A percentile compares a stretch with the other conserved stretches of the same genome.
phyloP scores from a whole-genome alignment of 1,284 basidiomycete species.

The Volvariella volvacea region DNA sequence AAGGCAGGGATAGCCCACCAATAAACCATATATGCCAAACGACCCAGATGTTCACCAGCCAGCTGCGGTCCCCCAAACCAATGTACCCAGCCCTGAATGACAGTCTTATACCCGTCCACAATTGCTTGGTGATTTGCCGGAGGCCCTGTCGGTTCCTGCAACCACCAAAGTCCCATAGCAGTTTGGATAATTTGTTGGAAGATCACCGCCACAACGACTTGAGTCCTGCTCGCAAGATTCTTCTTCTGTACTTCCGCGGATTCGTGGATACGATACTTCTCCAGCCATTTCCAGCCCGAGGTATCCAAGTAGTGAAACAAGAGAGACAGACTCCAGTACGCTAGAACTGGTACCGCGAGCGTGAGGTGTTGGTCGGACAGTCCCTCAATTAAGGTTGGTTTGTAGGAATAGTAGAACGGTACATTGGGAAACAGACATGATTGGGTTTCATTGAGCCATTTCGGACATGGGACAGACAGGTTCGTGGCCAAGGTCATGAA shows the following conservation, averaged over 20 bases:
- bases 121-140: neutral
- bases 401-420: conserved; percentile 61
- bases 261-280: conserved; percentile 86
- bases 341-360: conserved; percentile 69
- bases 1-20: conserved; percentile 89
- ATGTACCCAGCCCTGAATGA: too few species aligned
- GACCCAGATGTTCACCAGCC: conserved; percentile 7
- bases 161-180: conserved; percentile 40
- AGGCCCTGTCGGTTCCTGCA: neutral
- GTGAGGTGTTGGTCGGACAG: conserved; percentile 74
- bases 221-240: conserved; percentile 67
- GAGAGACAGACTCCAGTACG: conserved; percentile 86
- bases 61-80: conserved; percentile 9
- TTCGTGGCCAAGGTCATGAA: conserved; percentile 4
- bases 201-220: conserved; percentile 78
- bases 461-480: too few species aligned
- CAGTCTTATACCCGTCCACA: neutral
- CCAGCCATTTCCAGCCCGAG: conserved; percentile 71
- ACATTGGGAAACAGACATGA: conserved; percentile 8
- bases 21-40: conserved; percentile 67
- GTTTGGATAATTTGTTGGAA: conserved; percentile 88
- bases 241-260: conserved; percentile 71
- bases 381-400: conserved; percentile 46
- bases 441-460: too few species aligned
- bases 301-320: conserved; percentile 82